Base-by-base conservation (phyloP, 1,139 yeast genomes). In the Yarrowia galli region DNA sequence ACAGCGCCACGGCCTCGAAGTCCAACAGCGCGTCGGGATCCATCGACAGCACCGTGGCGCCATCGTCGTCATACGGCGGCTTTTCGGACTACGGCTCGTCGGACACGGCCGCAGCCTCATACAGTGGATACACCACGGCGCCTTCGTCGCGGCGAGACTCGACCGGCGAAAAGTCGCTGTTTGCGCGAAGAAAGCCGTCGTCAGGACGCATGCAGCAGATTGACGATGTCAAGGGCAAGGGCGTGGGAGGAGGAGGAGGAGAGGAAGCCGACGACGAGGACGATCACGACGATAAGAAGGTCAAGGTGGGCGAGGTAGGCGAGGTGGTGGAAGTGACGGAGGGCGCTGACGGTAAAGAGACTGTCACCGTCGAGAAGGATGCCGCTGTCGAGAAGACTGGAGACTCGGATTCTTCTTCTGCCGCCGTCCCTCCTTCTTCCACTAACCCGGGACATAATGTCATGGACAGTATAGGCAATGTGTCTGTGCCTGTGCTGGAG, bases 21-120 rank as follows among this genome's bases (percentile, higher is more conserved):
- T 12, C 18, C 35, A n/a, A n/a, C 20, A 13, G 18, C 3, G 35
- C 51, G 20, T 23, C 51, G 18, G 51, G 51, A 2, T 23, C 35
- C 70, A 5, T 49, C 18, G 54, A 49, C 54, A 51, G 46, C 72
- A 10, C 43, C 58, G 36, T 70, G 67, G 58, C 60, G 16, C 18
- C 45, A 3, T 5, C 45, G 45, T 49, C 40, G 56, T 36, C 58
- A 8, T 22, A 8, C 58, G 42, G 58, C 20, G 58, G 58, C n/a
- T 53, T 53, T n/a, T 36, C 60, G 5, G 60, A 53, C 60, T 49
- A 49, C 40, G 40, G 25, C 25, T 49, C 54, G 36, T 28, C 56
- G 23, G 56, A 49, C 23, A 35, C 40, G n/a, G 56, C 60, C 5
- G 58, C 58, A 20, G 60, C 60, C 35, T 53, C 60, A 12, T 53